Evolutionary conservation across 2,329 filamentous ascomycete species (phyloP), one percentile per base, ranked within the genome.

Genomic region (Macrophomina phaseolina): DNA sequence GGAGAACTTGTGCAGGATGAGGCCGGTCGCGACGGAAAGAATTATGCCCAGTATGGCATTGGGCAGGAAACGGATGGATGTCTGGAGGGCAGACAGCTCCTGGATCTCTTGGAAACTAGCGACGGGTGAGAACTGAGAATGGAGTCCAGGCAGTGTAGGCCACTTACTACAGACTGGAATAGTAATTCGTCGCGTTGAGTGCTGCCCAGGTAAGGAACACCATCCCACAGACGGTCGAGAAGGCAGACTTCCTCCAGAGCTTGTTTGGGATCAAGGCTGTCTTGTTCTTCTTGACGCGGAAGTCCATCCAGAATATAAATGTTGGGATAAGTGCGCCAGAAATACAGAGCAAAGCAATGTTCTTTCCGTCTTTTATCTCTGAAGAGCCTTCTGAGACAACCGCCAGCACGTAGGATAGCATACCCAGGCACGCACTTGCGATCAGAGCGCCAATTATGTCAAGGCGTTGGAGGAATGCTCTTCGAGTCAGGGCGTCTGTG

Each of bases 201-300:
- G 77, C 80, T 42, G 77, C 73, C 73, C 76, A 78, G 5, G 73
- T 75, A 8, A 80, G 67, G 66, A 80, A 75, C 5, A 81, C 76
- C 48, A 70, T 84, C 3, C 83, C 70, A 70, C 87, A 90, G 23
- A 87, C 83, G 32, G 77, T 81, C 0, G 85, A 83, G 70, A 90
- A 90, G 2, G 83, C 75, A 0, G 75, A 73, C 52, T 87, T 88
- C n/a, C 77, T 81, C 88, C 88, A 90, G 0, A 90, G 75, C 0
- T 82, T 83, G 72, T 90, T 89, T 0, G 88, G 88, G 28, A 90
- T 89, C 7, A 90, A 73, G 0, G 86, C 86, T 12, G 86, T 83
- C 2, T 78, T 79, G 9, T 79, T 78, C 0, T 74, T 71, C 11
- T 75, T 77, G 56, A 84, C 82, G 58, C 84, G 85, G 3, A 78